Evolutionary conservation across 2,329 filamentous ascomycete genomes (phyloP).

Genomic region (Fusarium marasasianum): DNA sequence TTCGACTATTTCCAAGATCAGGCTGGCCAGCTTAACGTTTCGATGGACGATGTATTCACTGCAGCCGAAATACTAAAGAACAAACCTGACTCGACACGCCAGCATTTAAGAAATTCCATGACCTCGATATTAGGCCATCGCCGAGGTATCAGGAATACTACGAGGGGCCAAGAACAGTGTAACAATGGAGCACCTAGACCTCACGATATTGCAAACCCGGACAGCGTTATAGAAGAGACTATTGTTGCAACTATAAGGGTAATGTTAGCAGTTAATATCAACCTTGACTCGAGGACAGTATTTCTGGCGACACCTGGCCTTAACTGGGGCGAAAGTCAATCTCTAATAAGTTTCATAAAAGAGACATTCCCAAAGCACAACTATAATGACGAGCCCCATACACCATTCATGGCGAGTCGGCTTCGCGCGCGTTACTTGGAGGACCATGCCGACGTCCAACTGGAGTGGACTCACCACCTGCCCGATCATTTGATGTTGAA

Average conservation of each 20-base stretch:
- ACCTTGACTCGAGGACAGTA: neutral
- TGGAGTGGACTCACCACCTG: neutral
- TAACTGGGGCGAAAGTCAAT: neutral
- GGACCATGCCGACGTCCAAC: neutral
- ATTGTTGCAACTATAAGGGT: neutral
- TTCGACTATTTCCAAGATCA: neutral
- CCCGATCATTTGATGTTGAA: neutral
- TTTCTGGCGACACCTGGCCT: neutral
- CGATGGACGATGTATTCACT: neutral
- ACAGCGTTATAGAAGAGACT: neutral
- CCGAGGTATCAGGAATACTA: fast-evolving
- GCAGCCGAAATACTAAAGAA: neutral
- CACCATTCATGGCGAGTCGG: neutral
- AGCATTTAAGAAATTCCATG: neutral
- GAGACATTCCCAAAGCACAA: neutral
- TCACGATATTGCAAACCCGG: no score
- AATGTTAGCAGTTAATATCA: neutral
- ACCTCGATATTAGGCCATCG: neutral
- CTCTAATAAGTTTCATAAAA: neutral
- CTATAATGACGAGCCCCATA: neutral
- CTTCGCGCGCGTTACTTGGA: neutral
- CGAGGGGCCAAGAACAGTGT: neutral
- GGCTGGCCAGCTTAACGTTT: neutral
- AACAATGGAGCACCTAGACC: fast-evolving
- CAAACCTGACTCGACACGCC: neutral